These are phyloP conservation scores for Monocercomonoides exilis DNA, from an alignment of 78 protist species.

Conservation along the genomic window DNA sequence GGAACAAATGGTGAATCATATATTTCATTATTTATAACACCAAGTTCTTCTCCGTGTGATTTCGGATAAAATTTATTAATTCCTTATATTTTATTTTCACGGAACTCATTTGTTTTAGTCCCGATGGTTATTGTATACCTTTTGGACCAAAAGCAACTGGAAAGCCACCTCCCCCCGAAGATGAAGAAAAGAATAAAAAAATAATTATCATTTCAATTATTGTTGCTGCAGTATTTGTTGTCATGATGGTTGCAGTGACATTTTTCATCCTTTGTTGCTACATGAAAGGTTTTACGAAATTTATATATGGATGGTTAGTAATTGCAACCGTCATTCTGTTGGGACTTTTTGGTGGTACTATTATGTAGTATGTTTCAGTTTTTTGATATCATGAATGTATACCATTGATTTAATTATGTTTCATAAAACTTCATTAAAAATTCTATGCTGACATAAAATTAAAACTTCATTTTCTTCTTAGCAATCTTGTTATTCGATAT, in stretches of 20 bases:
- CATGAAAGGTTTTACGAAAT: conserved; percentile 42
- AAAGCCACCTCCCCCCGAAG: conserved; percentile 31
- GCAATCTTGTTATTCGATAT: neutral
- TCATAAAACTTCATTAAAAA: too few species aligned
- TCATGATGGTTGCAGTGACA: conserved; percentile 35
- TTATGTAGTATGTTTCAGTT: too few species aligned
- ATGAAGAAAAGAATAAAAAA: neutral
- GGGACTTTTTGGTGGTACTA: neutral
- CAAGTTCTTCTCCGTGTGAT: too few species aligned
- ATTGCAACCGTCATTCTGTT: neutral
- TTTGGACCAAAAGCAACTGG: conserved; percentile 11
- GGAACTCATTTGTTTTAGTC: too few species aligned
- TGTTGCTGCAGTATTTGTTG: conserved; percentile 20
- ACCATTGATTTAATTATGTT: too few species aligned
- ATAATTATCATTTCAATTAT: conserved; percentile 30
- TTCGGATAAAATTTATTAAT: too few species aligned
- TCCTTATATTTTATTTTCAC: too few species aligned
- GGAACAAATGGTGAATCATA: neutral
- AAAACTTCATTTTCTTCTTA: neutral
- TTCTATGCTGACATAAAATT: too few species aligned
- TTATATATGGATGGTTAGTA: conserved; percentile 22
- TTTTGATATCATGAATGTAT: too few species aligned
- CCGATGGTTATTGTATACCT: neutral
- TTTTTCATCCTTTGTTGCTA: conserved; percentile 40
- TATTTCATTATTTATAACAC: too few species aligned